A percentile compares a stretch with the other conserved stretches of the same genome.
These are phyloP conservation scores for Diutina scorzettiae DNA, from an alignment of 1,139 yeast genomes.

Conservation along the genomic window DNA sequence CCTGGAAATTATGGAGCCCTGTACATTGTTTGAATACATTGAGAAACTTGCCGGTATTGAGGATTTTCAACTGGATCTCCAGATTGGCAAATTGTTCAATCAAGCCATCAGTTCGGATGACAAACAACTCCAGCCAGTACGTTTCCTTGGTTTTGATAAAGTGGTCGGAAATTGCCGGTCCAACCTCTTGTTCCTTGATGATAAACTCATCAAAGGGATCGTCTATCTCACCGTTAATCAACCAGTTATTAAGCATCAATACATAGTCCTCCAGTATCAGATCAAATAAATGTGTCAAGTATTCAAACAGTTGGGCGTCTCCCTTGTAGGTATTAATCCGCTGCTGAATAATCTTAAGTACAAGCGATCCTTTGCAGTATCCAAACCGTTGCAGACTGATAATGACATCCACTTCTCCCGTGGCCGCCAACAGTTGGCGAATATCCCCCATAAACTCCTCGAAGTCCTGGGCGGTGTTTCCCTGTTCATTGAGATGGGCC, in stretches of 20 bases:
- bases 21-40: constrained; percentile 57
- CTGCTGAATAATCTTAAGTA: constrained; percentile 49
- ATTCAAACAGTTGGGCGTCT: constrained; percentile 42
- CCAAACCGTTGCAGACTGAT: constrained; percentile 43
- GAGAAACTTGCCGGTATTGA: constrained; percentile 76
- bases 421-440: constrained; percentile 11
- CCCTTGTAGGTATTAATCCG: constrained; percentile 52
- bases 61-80: constrained; percentile 50
- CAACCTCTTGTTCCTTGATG: constrained; percentile 36
- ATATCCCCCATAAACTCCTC: neutral
- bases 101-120: constrained; percentile 64
- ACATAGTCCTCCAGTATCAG: constrained; percentile 56
- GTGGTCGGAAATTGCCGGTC: constrained; percentile 14
- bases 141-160: constrained; percentile 50
- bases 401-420: constrained; percentile 33
- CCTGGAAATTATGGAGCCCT: constrained; percentile 16
- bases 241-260: constrained; percentile 65
- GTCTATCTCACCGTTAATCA: constrained; percentile 56
- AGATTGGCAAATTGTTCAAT: constrained; percentile 49
- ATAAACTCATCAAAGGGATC: constrained; percentile 83
- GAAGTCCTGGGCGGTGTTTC: neutral
- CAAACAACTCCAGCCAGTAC: constrained; percentile 79
- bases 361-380: constrained; percentile 57
- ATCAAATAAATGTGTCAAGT: constrained; percentile 42
- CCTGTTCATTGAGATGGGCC: neutral